These are phyloP conservation scores for Kwoniella newhampshirensis DNA, from an alignment of 768 basidiomycete genomes.

Conservation along the genomic window DNA sequence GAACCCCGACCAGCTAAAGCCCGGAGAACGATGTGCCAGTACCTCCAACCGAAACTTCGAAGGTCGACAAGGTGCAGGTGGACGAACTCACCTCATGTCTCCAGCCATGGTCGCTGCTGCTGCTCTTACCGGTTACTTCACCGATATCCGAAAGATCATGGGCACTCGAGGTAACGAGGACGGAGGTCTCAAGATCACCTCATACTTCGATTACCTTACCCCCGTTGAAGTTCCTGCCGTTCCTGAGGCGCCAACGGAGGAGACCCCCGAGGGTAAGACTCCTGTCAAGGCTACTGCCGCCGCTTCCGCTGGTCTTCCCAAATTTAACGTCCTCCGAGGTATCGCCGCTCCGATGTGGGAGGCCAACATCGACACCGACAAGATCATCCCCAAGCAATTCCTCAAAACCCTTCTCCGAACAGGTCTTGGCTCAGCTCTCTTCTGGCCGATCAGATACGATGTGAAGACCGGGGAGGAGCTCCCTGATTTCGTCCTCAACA, in stretches of 20 bases:
- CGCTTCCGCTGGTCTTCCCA: slow-evolving; percentile 56
- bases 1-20: slow-evolving; percentile 87
- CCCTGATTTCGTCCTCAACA: slow-evolving; percentile 82
- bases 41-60: slow-evolving; percentile 94
- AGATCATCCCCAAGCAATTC: slow-evolving; percentile 93
- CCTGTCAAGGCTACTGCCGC: slow-evolving; percentile 43
- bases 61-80: slow-evolving; percentile 81
- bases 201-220: slow-evolving; percentile 73
- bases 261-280: slow-evolving; percentile 28
- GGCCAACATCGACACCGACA: slow-evolving; percentile 86
- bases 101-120: slow-evolving; percentile 93
- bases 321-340: slow-evolving; percentile 71
- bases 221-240: slow-evolving; percentile 65
- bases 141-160: slow-evolving; percentile 77
- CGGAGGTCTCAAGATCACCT: slow-evolving; percentile 67
- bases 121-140: slow-evolving; percentile 78
- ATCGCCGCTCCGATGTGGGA: slow-evolving; percentile 76
- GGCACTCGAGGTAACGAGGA: slow-evolving; percentile 57
- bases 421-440: slow-evolving; percentile 77
- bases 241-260: slow-evolving; percentile 52
- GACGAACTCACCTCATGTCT: slow-evolving; percentile 81
- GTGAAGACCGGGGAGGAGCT: slow-evolving; percentile 69
- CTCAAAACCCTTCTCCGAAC: slow-evolving; percentile 88
- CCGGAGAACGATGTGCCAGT: slow-evolving; percentile 79
- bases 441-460: slow-evolving; percentile 76